These are phyloP conservation scores for Fusarium keratoplasticum DNA, from an alignment of 2,329 filamentous ascomycete genomes.

Conservation along the genomic window DNA sequence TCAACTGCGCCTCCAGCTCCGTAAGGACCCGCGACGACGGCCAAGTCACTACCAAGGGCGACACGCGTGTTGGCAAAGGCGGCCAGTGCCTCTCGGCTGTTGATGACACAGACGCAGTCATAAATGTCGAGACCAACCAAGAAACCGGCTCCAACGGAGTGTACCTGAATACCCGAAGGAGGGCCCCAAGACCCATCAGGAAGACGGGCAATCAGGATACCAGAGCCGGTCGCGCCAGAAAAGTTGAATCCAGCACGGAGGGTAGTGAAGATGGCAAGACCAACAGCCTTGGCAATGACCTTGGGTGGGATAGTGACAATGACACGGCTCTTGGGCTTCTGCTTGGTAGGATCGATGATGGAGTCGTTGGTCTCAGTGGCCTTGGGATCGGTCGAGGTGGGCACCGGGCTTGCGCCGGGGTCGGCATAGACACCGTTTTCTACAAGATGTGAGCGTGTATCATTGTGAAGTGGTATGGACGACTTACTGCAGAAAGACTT, in stretches of 20 bases:
- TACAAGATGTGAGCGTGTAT: constrained; percentile 38
- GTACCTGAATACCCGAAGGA: constrained; percentile 84
- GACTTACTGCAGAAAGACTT: constrained; percentile 84
- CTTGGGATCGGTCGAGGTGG: constrained; percentile 48
- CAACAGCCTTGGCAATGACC: constrained; percentile 74
- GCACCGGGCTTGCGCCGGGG: constrained; percentile 41
- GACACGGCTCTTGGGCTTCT: constrained; percentile 59
- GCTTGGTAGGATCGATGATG: constrained; percentile 48
- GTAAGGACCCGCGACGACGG: constrained; percentile 76
- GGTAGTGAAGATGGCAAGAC: constrained; percentile 78
- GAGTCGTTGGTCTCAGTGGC: constrained; percentile 43
- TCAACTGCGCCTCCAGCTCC: constrained; percentile 81
- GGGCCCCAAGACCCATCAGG: constrained; percentile 80
- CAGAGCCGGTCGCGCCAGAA: constrained; percentile 74
- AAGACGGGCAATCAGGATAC: constrained; percentile 71
- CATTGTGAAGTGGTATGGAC: accelerated
- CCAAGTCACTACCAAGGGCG: constrained; percentile 82
- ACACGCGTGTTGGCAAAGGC: constrained; percentile 81
- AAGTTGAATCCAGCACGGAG: constrained; percentile 75
- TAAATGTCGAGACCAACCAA: constrained; percentile 88
- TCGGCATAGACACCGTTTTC: constrained; percentile 66
- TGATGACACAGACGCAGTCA: constrained; percentile 89
- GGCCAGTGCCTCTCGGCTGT: constrained; percentile 78
- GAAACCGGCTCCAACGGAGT: constrained; percentile 83
- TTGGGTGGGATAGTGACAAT: constrained; percentile 66